A percentile compares a stretch with the other conserved stretches of the same genome.
Conservation (phyloP, 371 early-diverging fungal genomes). For the Amoeboaphelidium protococcarum region DNA sequence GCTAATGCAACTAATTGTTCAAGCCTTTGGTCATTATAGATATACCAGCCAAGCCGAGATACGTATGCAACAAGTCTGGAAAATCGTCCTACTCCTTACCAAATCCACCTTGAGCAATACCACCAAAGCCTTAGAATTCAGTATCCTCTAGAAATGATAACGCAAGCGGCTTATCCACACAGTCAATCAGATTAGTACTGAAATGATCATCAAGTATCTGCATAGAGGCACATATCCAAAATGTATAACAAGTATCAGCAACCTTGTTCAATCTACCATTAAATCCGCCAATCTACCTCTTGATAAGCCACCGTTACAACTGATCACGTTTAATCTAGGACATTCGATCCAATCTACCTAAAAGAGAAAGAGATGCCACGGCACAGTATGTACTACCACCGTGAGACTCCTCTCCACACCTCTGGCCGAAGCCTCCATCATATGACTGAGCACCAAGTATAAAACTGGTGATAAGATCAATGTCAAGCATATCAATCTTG, state of each 20-base stretch:
- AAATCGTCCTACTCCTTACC: neutral
- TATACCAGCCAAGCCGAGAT: conserved; percentile 45
- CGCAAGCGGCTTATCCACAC: conserved; percentile 13
- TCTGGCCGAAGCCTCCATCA: conserved; percentile 56
- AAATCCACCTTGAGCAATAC: conserved; percentile 24
- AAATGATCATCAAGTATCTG: conserved; percentile 32
- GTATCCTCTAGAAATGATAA: conserved; percentile 37
- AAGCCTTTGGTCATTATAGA: neutral
- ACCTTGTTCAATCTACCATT: conserved; percentile 73
- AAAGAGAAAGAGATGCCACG: conserved; percentile 45
- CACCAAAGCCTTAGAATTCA: conserved; percentile 44
- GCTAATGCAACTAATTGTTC: too few relatives aligned
- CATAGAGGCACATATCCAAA: conserved; percentile 80
- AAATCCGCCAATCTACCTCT: conserved; percentile 54
- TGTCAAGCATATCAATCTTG: conserved; percentile 61
- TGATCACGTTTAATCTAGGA: conserved; percentile 13
- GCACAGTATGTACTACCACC: conserved; percentile 60
- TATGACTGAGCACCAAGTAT: conserved; percentile 40
- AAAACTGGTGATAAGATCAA: conserved; percentile 25
- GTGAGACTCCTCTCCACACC: conserved; percentile 56
- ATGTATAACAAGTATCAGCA: conserved; percentile 90
- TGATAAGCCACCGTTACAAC: conserved; percentile 62
- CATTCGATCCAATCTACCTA: conserved; percentile 20
- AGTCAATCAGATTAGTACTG: conserved; percentile 32
- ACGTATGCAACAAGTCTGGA: conserved; percentile 55